Percentiles rank a stretch among this genome's conserved stretches.
Evolutionary conservation across 148 eudicot species (phyloP).

Genomic region (Chenopodium formosanum): DNA sequence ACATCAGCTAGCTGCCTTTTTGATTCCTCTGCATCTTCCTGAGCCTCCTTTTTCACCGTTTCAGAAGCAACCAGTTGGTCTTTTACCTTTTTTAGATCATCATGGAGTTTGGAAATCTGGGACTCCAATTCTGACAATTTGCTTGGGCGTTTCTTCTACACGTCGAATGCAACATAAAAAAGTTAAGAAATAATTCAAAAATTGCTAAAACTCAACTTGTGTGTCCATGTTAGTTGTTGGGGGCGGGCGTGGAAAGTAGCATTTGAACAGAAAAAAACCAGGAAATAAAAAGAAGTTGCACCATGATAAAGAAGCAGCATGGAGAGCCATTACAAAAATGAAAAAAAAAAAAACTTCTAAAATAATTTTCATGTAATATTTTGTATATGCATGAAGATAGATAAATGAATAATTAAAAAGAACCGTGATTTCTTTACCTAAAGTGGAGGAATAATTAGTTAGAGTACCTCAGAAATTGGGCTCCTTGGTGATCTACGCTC

Average conservation of each 20-base stretch:
- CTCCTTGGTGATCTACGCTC: conserved; percentile 66
- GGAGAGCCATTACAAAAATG: not conserved
- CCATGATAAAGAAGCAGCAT: not conserved
- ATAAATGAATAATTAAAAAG: not conserved
- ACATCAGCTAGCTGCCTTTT: conserved; percentile 54
- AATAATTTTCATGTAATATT: not conserved
- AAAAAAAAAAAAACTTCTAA: not conserved
- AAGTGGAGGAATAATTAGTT: not conserved
- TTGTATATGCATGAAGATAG: not conserved
- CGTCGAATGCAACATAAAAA: not conserved
- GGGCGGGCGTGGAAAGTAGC: too few species aligned
- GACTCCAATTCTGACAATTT: conserved; percentile 65
- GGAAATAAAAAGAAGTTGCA: not conserved
- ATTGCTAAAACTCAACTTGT: not conserved
- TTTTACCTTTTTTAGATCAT: conserved; percentile 62
- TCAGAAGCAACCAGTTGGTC: conserved; percentile 60
- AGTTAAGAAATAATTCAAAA: not conserved
- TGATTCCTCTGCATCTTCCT: conserved; percentile 58
- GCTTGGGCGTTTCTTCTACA: conserved; percentile 63
- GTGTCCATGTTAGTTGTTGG: too few species aligned
- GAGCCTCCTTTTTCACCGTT: conserved; percentile 54
- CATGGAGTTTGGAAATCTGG: conserved; percentile 76
- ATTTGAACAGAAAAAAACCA: not conserved
- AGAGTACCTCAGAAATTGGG: conserved; percentile 62
- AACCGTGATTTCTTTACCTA: not conserved